Evolutionary conservation across 1,139 yeast genomes (phyloP).

Genomic region (Saccharomyces hybrid): DNA sequence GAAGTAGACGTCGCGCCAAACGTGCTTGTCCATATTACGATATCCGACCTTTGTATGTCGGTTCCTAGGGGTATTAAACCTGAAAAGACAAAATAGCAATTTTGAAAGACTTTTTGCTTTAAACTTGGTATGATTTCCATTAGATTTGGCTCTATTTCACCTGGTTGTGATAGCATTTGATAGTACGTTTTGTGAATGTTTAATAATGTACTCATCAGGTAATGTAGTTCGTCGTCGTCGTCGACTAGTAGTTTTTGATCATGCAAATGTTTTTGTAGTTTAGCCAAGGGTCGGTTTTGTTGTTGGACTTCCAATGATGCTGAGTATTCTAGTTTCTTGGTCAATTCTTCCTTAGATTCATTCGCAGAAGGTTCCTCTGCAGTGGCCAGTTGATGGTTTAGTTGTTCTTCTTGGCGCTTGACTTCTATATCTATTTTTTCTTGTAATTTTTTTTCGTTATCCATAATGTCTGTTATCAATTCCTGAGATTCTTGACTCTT

Average conservation of each 20-base stretch:
- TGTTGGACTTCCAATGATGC: constrained; percentile 35
- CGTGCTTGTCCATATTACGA: constrained; percentile 84
- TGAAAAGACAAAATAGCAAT: constrained; percentile 67
- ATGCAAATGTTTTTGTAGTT: constrained; percentile 67
- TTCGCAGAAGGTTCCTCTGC: constrained; percentile 23
- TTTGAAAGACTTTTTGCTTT: constrained; percentile 60
- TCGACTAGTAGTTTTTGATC: constrained; percentile 60
- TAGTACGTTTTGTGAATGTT: constrained; percentile 65
- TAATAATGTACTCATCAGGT: constrained; percentile 54
- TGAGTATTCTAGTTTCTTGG: constrained; percentile 35
- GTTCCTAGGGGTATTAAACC: constrained; percentile 81
- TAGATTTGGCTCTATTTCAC: constrained; percentile 38
- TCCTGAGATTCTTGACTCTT: constrained; percentile 28
- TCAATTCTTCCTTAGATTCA: constrained; percentile 33
- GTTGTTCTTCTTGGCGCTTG: constrained; percentile 29
- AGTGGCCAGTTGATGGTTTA: constrained; percentile 19
- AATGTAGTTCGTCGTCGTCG: constrained; percentile 68
- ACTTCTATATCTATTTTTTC: constrained; percentile 31
- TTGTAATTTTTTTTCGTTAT: constrained; percentile 27
- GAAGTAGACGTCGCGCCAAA: constrained; percentile 84
- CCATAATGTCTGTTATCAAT: constrained; percentile 28
- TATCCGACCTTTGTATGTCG: constrained; percentile 63
- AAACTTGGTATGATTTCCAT: constrained; percentile 47
- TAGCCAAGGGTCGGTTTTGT: constrained; percentile 72
- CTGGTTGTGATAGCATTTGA: constrained; percentile 14